phyloP scores from a whole-genome alignment of 805 yeast species.

The Hanseniaspora valbyensis region DNA sequence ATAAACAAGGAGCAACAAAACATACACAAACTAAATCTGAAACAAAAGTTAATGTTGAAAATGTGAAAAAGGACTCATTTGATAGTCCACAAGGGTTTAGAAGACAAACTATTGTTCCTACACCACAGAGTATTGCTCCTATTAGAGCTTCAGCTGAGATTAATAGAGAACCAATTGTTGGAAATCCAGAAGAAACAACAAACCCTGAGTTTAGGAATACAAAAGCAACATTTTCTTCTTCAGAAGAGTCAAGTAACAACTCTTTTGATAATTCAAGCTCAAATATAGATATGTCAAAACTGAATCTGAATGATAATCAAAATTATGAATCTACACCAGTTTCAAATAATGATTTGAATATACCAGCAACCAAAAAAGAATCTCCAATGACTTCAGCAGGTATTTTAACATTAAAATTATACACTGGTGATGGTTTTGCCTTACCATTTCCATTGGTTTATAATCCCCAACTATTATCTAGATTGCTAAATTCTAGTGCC shows the following conservation, averaged over 20 bases:
- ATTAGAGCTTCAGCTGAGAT: not conserved
- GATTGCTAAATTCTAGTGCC: slow-evolving; percentile 42
- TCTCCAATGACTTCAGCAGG: slow-evolving; percentile 34
- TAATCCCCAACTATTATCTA: slow-evolving; percentile 51
- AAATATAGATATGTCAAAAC: not conserved
- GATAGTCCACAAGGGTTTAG: slow-evolving; percentile 1
- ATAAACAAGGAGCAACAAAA: not conserved
- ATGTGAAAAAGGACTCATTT: not conserved
- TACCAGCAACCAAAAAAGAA: not conserved
- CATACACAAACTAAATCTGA: not conserved
- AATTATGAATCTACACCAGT: not conserved
- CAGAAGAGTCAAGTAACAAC: not conserved
- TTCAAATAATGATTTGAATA: not conserved
- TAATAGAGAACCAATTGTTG: not conserved
- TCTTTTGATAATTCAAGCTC: not conserved
- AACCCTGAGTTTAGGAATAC: not conserved
- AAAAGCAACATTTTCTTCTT: not conserved
- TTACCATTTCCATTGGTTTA: slow-evolving; percentile 63
- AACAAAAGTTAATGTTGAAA: not conserved
- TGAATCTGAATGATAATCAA: not conserved
- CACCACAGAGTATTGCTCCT: not conserved
- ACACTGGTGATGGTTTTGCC: slow-evolving; percentile 53
- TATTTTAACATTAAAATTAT: slow-evolving; percentile 63
- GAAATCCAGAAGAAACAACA: not conserved
- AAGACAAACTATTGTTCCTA: slow-evolving; percentile 11